A percentile compares a stretch with the other conserved stretches of the same genome.
Evolutionary conservation across 1,139 yeast species (phyloP).

Genomic region (Chernovozyma sophiae-reginae): DNA sequence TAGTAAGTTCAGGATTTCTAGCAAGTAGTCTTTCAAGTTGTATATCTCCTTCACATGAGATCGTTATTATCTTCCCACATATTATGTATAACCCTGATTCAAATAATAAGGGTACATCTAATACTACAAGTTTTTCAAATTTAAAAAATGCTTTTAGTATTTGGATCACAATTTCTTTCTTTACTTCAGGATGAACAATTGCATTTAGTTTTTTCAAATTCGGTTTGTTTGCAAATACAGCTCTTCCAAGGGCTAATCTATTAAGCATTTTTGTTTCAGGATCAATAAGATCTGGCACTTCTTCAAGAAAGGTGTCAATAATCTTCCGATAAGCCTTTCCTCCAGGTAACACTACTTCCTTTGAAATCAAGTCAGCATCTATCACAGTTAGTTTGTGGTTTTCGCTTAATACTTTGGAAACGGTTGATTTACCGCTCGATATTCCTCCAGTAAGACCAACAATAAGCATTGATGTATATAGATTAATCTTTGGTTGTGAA

Average conservation of each 20-base stretch:
- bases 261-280: conserved; percentile 51
- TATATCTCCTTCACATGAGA: conserved; percentile 51
- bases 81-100: conserved; percentile 69
- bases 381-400: conserved; percentile 56
- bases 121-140: conserved; percentile 52
- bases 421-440: conserved; percentile 94
- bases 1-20: conserved; percentile 65
- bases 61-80: conserved; percentile 72
- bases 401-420: conserved; percentile 54
- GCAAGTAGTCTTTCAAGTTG: conserved; percentile 61
- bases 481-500: too few species aligned
- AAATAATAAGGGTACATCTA: conserved; percentile 88
- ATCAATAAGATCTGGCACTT: conserved; percentile 52
- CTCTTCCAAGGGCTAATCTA: conserved; percentile 70
- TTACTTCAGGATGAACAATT: conserved; percentile 88
- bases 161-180: conserved; percentile 59
- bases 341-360: conserved; percentile 82
- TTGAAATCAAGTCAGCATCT: conserved; percentile 90
- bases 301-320: conserved; percentile 52
- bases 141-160: conserved; percentile 53
- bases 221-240: conserved; percentile 66
- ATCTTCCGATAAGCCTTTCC: conserved; percentile 64
- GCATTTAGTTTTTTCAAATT: conserved; percentile 58
- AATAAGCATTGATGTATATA: conserved; percentile 86
- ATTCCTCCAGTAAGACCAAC: conserved; percentile 96